Base-by-base conservation (phyloP, 495 filamentous ascomycete species). In the Corynascus novoguineensis region DNA sequence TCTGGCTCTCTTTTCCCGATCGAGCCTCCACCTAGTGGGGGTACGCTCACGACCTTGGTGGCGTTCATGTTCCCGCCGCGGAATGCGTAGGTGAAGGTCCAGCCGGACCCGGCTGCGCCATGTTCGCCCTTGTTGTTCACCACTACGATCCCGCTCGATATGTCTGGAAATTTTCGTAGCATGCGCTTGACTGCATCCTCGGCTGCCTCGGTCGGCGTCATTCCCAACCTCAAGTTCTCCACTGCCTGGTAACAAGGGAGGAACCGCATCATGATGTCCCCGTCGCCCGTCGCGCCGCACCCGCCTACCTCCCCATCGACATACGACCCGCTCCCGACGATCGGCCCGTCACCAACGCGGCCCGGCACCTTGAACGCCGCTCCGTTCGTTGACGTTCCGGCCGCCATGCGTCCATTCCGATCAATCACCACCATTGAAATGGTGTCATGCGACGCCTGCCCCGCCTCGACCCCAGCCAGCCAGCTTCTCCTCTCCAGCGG, bases 211-310 rank as follows among this genome's bases (percentile, higher is more conserved):
- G 46, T 56, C 8, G 76, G 75, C 2, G 46, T 59, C 72, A 75
- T 71, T 1, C 76, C 75, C n/a, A 28, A 58, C 28, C 76, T 66
- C 55, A 79, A 28, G 59, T 65, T 77, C 61, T 79, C 76, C 0
- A 79, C 72, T 0, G 75, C 76, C 57, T 78, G 75, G 57, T 78
- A 79, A 57, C 75, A 78, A 28, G 76, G 76, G 28, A 78, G 50
- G 48, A 77, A 75, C 29, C 76, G 72, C 76, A 79, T 76, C 76
- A 79, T 79, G 34, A 79, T 55, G 56, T 79, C 76, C 0, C 76
- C 76, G 51, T 79, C 75, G 4, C 76, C 76, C 1, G 75, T 79
- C 7, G 76, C 76, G 11, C 74, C 76, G 50, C 76, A 79, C 5
- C 72, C 76, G 29, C 76, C 76, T 1, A 75, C 76, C 5, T 75